phyloP scores from a whole-genome alignment of 345 rosid species.

The Eucalyptus leucophloia region DNA sequence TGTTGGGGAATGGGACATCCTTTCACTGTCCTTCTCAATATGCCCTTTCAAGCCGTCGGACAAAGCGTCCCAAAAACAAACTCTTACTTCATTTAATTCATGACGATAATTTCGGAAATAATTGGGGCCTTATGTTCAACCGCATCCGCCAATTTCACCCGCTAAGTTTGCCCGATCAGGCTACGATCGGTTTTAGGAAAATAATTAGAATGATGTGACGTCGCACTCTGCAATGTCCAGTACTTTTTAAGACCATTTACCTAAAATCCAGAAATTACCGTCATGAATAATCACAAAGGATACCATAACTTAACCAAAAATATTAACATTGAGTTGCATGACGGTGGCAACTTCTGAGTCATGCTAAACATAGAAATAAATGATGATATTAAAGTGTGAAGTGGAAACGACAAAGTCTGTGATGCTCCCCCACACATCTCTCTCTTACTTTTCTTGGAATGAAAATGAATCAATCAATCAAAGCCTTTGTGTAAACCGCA shows the following conservation, averaged over 20 bases:
- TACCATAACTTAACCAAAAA: background rate
- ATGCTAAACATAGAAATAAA: background rate
- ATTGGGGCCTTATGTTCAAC: background rate
- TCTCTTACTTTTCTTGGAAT: background rate
- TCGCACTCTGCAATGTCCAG: background rate
- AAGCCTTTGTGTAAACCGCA: too few relatives aligned
- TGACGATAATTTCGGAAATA: background rate
- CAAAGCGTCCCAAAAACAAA: background rate
- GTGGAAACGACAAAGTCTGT: accelerated
- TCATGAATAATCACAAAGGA: background rate
- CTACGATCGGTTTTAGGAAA: background rate
- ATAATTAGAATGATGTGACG: background rate
- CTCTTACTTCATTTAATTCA: background rate
- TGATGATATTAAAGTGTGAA: background rate
- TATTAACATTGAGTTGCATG: background rate
- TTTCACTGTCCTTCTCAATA: background rate
- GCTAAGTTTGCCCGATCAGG: background rate
- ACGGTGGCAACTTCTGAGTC: accelerated
- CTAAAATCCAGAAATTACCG: accelerated
- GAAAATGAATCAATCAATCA: background rate
- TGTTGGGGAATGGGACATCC: background rate
- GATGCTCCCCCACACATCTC: background rate
- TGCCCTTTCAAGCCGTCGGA: background rate
- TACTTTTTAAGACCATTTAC: background rate
- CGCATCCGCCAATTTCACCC: background rate